These are phyloP conservation scores for Lanmaoa rubissima DNA, from an alignment of 768 basidiomycete genomes.

Conservation along the genomic window DNA sequence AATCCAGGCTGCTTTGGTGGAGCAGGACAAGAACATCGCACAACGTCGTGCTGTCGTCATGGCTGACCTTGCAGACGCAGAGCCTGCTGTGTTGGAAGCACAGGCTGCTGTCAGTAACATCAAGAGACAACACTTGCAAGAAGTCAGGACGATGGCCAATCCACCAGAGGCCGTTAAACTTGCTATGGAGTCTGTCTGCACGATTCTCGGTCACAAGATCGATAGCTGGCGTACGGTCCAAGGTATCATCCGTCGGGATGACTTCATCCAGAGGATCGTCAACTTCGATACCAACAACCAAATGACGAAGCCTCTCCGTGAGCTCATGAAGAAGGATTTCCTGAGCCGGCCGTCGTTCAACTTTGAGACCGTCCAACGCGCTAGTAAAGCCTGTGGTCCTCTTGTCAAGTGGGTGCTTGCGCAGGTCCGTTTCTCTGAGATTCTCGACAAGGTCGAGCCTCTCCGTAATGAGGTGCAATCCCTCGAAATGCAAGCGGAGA, in stretches of 20 bases:
- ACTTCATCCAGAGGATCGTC: slow-evolving; percentile 94
- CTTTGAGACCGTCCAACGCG: slow-evolving; percentile 92
- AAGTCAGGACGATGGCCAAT: slow-evolving; percentile 97
- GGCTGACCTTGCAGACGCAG: slow-evolving; percentile 95
- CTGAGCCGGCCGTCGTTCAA: slow-evolving; percentile 88
- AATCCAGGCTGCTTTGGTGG: slow-evolving; percentile 89
- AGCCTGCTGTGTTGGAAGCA: slow-evolving; percentile 94
- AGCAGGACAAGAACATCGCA: slow-evolving; percentile 87
- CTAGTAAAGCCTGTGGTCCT: slow-evolving; percentile 95
- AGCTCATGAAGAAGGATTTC: slow-evolving; percentile 91
- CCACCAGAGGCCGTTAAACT: slow-evolving; percentile 97
- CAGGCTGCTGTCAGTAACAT: slow-evolving; percentile 97
- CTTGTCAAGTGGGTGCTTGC: slow-evolving; percentile 98
- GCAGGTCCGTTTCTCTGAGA: slow-evolving; percentile 95
- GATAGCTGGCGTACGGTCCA: slow-evolving; percentile 97
- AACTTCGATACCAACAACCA: slow-evolving; percentile 90
- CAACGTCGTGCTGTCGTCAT: slow-evolving; percentile 87
- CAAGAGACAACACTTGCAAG: slow-evolving; percentile 91
- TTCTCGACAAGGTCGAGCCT: slow-evolving; percentile 95
- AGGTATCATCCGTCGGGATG: slow-evolving; percentile 91
- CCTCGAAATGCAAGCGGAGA: slow-evolving; percentile 87
- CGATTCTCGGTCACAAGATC: slow-evolving; percentile 92
- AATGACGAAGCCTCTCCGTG: slow-evolving; percentile 88
- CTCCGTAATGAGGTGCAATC: slow-evolving; percentile 93
- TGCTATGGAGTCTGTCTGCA: slow-evolving; percentile 98